Base-by-base conservation (phyloP, 495 filamentous ascomycete genomes). In the Astrothelium macrocarpum region DNA sequence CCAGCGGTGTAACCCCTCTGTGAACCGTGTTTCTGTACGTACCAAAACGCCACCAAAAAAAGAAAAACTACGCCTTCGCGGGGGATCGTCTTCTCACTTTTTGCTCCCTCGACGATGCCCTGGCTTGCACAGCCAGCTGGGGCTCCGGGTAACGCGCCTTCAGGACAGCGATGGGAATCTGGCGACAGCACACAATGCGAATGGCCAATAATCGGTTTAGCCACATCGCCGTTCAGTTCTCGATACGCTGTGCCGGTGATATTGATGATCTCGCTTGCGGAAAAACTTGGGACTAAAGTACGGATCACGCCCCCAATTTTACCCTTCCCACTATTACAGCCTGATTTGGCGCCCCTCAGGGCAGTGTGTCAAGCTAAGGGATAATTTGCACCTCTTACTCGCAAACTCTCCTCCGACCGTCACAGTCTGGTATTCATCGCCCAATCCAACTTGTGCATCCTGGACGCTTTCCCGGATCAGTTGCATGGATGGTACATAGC, bases 181-280 rank as follows among this genome's bases (percentile, higher is more conserved):
- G 20, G 25, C 49, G 29, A 28, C 49, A 56, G 49, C 49, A 10
- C 49, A 20, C 49, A 26, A 29, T 56, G 5, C 9, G 9, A 56
- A 49, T 26, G 29, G 49, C 49, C 49, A 56, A 56, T 56, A 56
- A 56, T 28, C 49, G 20, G 11, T 56, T 28, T 56, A 56, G 25
- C 49, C 49, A 56, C 49, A n/a, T 20, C 5, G 5, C 45, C n/a
- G 45, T n/a, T 16, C 5, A 9, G 25, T 29, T 29, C n/a, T 29
- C 49, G 25, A 26, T 28, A 4, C 11, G 49, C 49, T 29, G 49
- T 5, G 25, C 49, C 20, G 25, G 49, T 56, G 25, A 9, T 56
- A 56, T 56, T 56, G 49, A 56, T 56, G 49, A 56, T 56, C 49
- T 56, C 49, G 49, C 49, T 56, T 56, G 49, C 25, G 49, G 49